phyloP scores from a whole-genome alignment of 495 filamentous ascomycete species.

The Elaphomyces granulatus region DNA sequence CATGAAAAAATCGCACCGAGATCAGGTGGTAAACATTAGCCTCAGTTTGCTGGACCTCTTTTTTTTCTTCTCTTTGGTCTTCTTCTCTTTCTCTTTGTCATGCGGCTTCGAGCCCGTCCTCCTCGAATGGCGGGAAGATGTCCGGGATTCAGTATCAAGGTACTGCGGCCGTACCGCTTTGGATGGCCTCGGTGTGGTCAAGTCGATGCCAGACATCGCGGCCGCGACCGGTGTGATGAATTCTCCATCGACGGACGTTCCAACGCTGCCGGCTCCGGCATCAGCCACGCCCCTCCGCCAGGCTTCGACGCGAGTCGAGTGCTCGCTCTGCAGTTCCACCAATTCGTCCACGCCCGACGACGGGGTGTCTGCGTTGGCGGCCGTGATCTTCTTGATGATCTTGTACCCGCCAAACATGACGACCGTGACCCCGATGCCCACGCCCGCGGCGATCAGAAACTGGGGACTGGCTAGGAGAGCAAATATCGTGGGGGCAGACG shows the following conservation, averaged over 20 bases:
- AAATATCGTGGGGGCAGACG: conserved; percentile 67
- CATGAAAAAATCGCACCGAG: too few species aligned
- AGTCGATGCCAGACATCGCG: conserved; percentile 38
- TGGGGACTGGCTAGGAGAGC: conserved; percentile 79
- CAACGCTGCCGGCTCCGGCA: conserved; percentile 39
- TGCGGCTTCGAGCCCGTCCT: not conserved
- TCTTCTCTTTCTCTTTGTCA: conserved; percentile 17
- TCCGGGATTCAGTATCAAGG: conserved; percentile 27
- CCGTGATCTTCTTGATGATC: conserved; percentile 72
- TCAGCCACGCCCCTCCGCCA: conserved; percentile 83
- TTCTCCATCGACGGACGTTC: conserved; percentile 67
- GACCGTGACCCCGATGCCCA: conserved; percentile 78
- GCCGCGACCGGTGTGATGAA: conserved; percentile 71
- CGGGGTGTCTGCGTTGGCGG: conserved; percentile 5
- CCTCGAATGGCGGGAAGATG: conserved; percentile 12
- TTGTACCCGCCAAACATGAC: conserved; percentile 94
- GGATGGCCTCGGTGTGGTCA: conserved; percentile 22
- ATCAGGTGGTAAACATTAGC: conserved; percentile 31
- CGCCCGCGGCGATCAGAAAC: conserved; percentile 82
- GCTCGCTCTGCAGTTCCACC: conserved; percentile 39
- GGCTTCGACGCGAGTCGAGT: conserved; percentile 52
- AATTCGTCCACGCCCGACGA: conserved; percentile 39
- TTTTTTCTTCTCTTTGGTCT: conserved; percentile 27
- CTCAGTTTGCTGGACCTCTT: conserved; percentile 29
- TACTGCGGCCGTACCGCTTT: conserved; percentile 28